phyloP scores from a whole-genome alignment of 2,329 filamentous ascomycete genomes.

The Akanthomyces dipterigenus region DNA sequence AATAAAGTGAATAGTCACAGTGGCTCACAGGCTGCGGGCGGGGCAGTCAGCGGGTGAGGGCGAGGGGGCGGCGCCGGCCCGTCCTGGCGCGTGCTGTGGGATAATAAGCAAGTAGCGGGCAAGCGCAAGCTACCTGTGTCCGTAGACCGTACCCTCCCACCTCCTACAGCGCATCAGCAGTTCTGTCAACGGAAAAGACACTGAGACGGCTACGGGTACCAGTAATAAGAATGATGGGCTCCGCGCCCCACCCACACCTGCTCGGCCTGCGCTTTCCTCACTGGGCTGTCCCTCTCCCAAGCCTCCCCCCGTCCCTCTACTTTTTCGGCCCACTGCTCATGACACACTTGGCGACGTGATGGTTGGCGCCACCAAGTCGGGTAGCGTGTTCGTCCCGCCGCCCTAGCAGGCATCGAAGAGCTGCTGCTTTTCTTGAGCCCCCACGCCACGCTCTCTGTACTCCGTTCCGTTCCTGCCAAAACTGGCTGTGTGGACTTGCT shows the following conservation, averaged over 20 bases:
- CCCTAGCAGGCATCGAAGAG: not conserved
- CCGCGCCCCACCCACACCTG: slow-evolving; percentile 8
- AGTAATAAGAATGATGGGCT: slow-evolving; percentile 6
- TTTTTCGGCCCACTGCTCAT: not conserved
- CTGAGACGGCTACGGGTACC: slow-evolving; percentile 1
- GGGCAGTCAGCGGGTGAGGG: slow-evolving; percentile 8
- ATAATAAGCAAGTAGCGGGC: not conserved
- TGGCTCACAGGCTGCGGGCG: not conserved
- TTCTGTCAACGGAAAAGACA: not conserved
- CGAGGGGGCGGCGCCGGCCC: slow-evolving; percentile 10
- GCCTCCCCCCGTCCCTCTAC: not conserved
- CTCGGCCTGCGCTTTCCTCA: not conserved
- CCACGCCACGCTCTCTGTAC: too few relatives aligned
- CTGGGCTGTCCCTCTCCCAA: not conserved
- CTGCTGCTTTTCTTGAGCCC: not conserved
- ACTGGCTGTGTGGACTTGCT: not conserved
- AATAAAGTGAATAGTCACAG: not conserved
- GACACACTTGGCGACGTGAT: slow-evolving; percentile 7
- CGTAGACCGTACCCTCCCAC: too few relatives aligned
- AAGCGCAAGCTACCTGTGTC: not conserved
- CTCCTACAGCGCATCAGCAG: not conserved
- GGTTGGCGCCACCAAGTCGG: slow-evolving; percentile 6
- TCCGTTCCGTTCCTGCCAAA: not conserved
- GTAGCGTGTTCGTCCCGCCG: not conserved
- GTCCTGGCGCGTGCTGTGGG: not conserved